Evolutionary conservation across 495 filamentous ascomycete species (phyloP).

Genomic region (Neurospora sp.): DNA sequence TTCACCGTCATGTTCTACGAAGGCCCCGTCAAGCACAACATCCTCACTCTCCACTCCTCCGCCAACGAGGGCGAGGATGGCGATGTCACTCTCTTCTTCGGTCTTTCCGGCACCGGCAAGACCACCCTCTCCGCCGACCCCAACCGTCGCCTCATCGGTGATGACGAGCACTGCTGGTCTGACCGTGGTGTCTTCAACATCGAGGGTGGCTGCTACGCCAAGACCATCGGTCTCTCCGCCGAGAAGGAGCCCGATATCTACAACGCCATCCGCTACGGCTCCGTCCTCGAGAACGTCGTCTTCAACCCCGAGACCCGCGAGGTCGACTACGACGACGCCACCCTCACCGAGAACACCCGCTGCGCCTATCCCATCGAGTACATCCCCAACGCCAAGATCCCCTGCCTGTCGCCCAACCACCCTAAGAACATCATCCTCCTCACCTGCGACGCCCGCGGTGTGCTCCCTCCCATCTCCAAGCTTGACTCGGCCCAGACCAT

Average conservation of each 20-base stretch:
- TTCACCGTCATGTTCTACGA: slow-evolving; percentile 99
- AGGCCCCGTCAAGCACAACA: slow-evolving; percentile 99
- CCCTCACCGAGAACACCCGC: slow-evolving; percentile 95
- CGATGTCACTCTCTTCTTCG: slow-evolving; percentile 98
- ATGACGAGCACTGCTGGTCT: slow-evolving; percentile 99
- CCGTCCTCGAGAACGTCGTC: slow-evolving; percentile 96
- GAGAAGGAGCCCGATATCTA: slow-evolving; percentile 99
- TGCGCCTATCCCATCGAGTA: slow-evolving; percentile 99
- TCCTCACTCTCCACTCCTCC: slow-evolving; percentile 92
- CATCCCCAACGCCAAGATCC: slow-evolving; percentile 97
- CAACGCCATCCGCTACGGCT: slow-evolving; percentile 91
- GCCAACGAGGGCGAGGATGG: slow-evolving; percentile 89
- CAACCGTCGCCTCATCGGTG: slow-evolving; percentile 91
- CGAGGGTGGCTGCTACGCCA: slow-evolving; percentile 98
- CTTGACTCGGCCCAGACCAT: slow-evolving; percentile 92
- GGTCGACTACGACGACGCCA: slow-evolving; percentile 91
- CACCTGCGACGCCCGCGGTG: slow-evolving; percentile 95
- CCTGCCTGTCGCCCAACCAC: slow-evolving; percentile 78
- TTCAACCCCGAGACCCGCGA: slow-evolving; percentile 83
- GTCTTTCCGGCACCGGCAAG: slow-evolving; percentile 96
- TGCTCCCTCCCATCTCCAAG: slow-evolving; percentile 96
- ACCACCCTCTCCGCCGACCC: slow-evolving; percentile 95
- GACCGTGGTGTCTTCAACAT: slow-evolving; percentile 98
- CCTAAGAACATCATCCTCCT: slow-evolving; percentile 96
- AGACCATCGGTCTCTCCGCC: slow-evolving; percentile 92